Evolutionary conservation across 1,284 basidiomycete genomes (phyloP).

Genomic region (Cutaneotrichosporon mucoides): DNA sequence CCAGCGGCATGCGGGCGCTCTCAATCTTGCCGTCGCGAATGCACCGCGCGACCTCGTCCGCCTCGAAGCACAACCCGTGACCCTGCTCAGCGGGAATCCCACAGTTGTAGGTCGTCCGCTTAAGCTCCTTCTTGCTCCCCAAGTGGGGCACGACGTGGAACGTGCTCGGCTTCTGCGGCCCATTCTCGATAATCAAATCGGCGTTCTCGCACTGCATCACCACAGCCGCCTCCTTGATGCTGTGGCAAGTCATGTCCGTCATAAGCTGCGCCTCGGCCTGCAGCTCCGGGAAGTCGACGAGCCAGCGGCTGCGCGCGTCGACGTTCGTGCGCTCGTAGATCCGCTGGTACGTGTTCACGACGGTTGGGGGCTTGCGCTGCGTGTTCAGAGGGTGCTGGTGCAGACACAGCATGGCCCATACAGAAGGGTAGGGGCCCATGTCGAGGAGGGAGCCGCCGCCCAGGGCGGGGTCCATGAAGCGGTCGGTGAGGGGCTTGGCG

Average conservation of each 20-base stretch:
- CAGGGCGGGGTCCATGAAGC: conserved; percentile 63
- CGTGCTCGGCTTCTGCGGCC: conserved; percentile 18
- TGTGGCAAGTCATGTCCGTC: conserved; percentile 19
- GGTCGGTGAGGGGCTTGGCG: conserved; percentile 58
- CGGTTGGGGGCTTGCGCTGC: conserved; percentile 56
- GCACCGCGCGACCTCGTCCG: conserved; percentile 68
- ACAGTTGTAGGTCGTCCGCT: conserved; percentile 5
- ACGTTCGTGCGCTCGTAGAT: conserved; percentile 65
- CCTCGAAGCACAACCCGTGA: conserved; percentile 43
- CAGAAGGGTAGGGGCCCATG: conserved; percentile 74
- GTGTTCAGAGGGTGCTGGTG: conserved; percentile 68
- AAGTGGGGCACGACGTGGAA: conserved; percentile 19
- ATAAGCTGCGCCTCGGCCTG: conserved; percentile 27
- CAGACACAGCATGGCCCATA: conserved; percentile 75
- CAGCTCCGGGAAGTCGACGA: conserved; percentile 60
- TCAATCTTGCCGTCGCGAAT: conserved; percentile 72
- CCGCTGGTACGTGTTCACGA: conserved; percentile 46
- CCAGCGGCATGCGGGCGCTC: conserved; percentile 66
- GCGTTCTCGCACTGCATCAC: conserved; percentile 23
- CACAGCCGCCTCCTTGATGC: conserved; percentile 7
- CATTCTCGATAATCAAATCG: conserved; percentile 19
- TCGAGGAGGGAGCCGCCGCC: conserved; percentile 85
- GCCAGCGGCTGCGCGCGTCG: conserved; percentile 70
- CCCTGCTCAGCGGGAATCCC: conserved; percentile 9
- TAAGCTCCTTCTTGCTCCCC: no score